Conservation (phyloP, 148 eudicot species). For the Rheum nobile region DNA sequence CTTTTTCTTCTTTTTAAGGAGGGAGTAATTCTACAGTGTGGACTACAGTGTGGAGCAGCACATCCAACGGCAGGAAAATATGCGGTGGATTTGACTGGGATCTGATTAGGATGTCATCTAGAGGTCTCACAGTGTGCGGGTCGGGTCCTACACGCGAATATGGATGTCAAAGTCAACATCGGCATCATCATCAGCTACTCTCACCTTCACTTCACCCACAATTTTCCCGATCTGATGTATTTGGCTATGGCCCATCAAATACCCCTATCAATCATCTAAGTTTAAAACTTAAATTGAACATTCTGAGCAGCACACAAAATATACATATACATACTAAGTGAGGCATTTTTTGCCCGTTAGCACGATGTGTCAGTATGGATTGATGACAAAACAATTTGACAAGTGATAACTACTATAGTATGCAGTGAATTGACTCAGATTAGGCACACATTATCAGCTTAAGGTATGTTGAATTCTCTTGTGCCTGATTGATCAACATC, state of each 20-base stretch:
- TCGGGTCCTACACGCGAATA: too few species aligned
- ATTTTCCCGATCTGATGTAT: too few species aligned
- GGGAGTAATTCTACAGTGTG: background rate
- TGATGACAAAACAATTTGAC: background rate
- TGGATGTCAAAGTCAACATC: background rate
- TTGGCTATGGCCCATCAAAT: too few species aligned
- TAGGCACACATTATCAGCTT: too few species aligned
- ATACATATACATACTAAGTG: too few species aligned
- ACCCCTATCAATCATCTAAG: too few species aligned
- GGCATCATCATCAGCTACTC: background rate
- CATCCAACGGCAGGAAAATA: background rate
- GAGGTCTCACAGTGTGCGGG: background rate
- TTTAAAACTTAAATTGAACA: too few species aligned
- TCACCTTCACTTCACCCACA: too few species aligned
- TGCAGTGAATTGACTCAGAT: background rate
- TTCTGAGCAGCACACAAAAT: too few species aligned
- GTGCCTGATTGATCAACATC: constrained; percentile 83
- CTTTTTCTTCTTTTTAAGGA: too few species aligned
- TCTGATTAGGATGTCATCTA: background rate
- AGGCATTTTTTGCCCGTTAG: too few species aligned
- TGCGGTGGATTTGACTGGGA: background rate
- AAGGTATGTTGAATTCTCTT: background rate
- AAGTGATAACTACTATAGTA: background rate
- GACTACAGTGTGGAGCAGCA: background rate
- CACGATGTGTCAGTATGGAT: too few species aligned